Base-by-base conservation (phyloP, 495 filamentous ascomycete genomes). In the Copromyces sp. region DNA sequence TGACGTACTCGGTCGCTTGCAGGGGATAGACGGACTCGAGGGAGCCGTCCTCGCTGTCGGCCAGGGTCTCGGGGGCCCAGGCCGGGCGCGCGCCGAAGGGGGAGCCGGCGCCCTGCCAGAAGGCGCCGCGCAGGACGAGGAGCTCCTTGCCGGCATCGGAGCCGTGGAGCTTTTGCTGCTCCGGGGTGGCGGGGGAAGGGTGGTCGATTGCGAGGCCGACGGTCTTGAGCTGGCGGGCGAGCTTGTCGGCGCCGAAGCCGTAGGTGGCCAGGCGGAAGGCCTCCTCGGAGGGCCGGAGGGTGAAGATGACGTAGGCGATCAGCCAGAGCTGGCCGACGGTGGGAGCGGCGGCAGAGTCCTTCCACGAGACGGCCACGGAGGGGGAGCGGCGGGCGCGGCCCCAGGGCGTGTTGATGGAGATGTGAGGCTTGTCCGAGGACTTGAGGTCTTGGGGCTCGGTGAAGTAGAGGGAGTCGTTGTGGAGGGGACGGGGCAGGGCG, bases 71-170 rank as follows among this genome's bases (percentile, higher is more conserved):
- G 9, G 84, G 83, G 1, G 82, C 81, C 90, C 90, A 92, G 68
- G 84, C 87, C 6, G 88, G 86, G 17, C 89, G 89, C 9, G 89
- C 78, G 38, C 89, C 89, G 37, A 89, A 83, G 38, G 90, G 90
- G 2, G 88, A 90, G 35, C 82, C 90, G 37, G 90, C 90, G 47
- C 89, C 89, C 75, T 92, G 90, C 89, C 89, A 92, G 82, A 92
- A 92, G 12, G 89, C 83, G 68, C 80, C 77, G 71, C 86, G 83
- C 42, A 84, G 78, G 59, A 86, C 70, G 24, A 86, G 73, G 29
- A 87, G 80, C 73, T 84, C 83, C 35, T 76, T 72, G 45, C 47
- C 77, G 40, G 32, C 72, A 61, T 61, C 53, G 7, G 87, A 82
- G 59, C 78, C 77, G 69, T 83, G 80, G 41, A 83, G 76, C 35